Conservation (phyloP, 768 basidiomycete genomes). For the Trametes villosa region DNA sequence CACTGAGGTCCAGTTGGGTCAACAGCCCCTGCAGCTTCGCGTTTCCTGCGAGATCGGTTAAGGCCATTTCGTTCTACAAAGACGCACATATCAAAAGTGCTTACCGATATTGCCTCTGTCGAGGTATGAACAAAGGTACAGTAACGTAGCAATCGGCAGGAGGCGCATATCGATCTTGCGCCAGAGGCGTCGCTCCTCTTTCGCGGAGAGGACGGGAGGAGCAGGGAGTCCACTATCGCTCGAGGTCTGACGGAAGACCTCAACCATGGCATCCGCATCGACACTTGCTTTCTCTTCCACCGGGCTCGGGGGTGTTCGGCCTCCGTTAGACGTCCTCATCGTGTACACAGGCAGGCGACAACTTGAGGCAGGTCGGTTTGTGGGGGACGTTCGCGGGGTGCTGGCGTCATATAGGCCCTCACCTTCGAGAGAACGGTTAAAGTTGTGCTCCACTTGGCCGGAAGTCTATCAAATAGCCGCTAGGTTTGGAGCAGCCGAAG, state of each 20-base stretch:
- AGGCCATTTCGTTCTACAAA: not conserved
- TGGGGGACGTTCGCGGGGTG: too few relatives aligned
- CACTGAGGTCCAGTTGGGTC: slow-evolving; percentile 55
- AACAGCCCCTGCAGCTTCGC: slow-evolving; percentile 48
- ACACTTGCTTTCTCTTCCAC: too few relatives aligned
- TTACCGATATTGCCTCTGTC: slow-evolving; percentile 34
- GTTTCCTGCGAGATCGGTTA: slow-evolving; percentile 18
- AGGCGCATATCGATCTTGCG: slow-evolving; percentile 34
- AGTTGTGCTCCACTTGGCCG: too few relatives aligned
- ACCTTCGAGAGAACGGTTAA: too few relatives aligned
- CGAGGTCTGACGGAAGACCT: not conserved
- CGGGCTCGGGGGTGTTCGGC: too few relatives aligned
- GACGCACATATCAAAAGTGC: not conserved
- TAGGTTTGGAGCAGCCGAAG: too few relatives aligned
- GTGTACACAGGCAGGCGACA: too few relatives aligned
- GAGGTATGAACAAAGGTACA: slow-evolving; percentile 33
- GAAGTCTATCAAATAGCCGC: too few relatives aligned
- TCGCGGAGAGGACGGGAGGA: slow-evolving; percentile 51
- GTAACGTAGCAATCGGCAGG: slow-evolving; percentile 33
- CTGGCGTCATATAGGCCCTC: too few relatives aligned
- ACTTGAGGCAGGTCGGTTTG: too few relatives aligned
- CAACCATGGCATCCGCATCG: too few relatives aligned
- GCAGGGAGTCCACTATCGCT: slow-evolving; percentile 26
- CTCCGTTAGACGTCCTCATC: too few relatives aligned
- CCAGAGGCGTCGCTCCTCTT: slow-evolving; percentile 42